Base-by-base conservation (phyloP, 2,329 filamentous ascomycete species). In the Nemania sp. region DNA sequence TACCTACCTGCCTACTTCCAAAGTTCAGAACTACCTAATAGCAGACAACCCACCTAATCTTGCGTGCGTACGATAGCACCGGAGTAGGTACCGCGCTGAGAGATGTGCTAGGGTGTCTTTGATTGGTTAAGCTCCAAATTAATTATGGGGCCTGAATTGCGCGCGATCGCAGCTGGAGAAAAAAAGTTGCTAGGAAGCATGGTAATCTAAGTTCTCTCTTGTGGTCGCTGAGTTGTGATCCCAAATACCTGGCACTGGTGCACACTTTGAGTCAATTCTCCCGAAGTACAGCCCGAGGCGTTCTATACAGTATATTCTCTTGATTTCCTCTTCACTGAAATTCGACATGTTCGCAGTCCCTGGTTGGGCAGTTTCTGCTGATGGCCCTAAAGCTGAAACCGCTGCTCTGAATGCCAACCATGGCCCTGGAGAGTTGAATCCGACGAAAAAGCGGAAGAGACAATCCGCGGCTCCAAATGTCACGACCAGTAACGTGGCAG, bases 341-440 rank as follows among this genome's bases (percentile, higher is more conserved):
- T 19, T 52, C 22, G 14, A 20, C 31, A 61, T 50, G 47, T 48
- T 60, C 17, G 87, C 91, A 8, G 92, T 97, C 24, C 89, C 90
- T 66, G 94, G 94, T 63, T 97, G 93, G 92, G 90, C 90, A 33
- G 80, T 97, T 30, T 84, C 90, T 51, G 81, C 86, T 57, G 82
- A 85, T 61, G 77, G 76, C 47, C 82, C 95, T 60, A 91, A 90
- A 72, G 73, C 83, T 24, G 90, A 96, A 73, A 80, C 69, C 7
- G 66, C 64, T 40, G 64, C 64, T 41, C 64, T 64, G 26, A 69
- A 67, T 20, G 63, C 67, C 19, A 64, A 72, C 2, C 66, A 62
- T 57, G 53, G 60, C 69, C 57, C 56, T 20, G 59, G 57, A 47
- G 60, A 63, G 17, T 31, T 61, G 40, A 50, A 57, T 31, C 20